Base-by-base conservation (phyloP, 1,139 yeast genomes). In the Barnettozyma hawaiiensis region DNA sequence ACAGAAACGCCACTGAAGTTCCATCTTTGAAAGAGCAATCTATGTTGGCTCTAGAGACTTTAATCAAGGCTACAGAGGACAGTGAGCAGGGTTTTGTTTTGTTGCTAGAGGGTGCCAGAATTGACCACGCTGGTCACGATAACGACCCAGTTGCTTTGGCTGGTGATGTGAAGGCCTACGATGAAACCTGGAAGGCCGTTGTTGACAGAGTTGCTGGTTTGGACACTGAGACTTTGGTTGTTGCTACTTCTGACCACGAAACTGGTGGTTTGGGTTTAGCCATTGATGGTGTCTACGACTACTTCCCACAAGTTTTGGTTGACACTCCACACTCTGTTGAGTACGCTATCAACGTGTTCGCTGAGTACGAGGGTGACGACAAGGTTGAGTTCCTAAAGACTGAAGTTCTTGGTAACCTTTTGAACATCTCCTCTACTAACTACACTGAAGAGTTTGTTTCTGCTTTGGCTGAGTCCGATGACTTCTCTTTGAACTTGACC, bases 201-300 rank as follows among this genome's bases (percentile, higher is more conserved):
- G 42, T 54, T 43, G 55, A 54, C 40, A 47, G 56, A 35, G 54
- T 54, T 20, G 19, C 51, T 9, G 7, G 31, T 4, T 34, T 54
- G 29, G 55, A 54, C 34, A 48, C 53, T 18, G 56, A 54, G 43
- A 54, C 58, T 8, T 24, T 48, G 18, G 55, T 54, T 34, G 50
- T 54, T 14, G 45, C 54, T n/a, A 54, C 58, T 28, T 54, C 58
- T 28, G 58, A 54, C 44, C 58, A 54, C 34, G 58, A 54, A 43
- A 50, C 54, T 39, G 55, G 56, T 49, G 58, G 54, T 15, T 45
- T 49, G 16, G 55, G 50, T 31, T 38, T 51, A 21, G 58, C 52
- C 34, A 31, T 41, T 33, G 43, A 50, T 36, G 45, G 45, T 37
- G 40, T 48, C 29, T 54, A 52, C 32, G 46, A 50, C 24, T 54